Evolutionary conservation across 495 filamentous ascomycete genomes (phyloP).

Genomic region (Talaromyces proteolyticus): DNA sequence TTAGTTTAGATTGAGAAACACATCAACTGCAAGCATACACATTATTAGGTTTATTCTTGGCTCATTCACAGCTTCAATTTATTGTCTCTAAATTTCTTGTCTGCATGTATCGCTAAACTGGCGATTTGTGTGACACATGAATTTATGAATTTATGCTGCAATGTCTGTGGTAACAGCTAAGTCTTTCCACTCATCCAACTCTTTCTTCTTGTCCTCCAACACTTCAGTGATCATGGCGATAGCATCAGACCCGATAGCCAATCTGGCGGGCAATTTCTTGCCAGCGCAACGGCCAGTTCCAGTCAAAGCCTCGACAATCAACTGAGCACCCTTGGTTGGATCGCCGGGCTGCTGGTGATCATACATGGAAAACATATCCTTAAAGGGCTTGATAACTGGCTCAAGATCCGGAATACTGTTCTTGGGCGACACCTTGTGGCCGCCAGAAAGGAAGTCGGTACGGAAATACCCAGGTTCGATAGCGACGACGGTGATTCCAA

Average conservation of each 20-base stretch:
- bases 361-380: slow-evolving; percentile 10
- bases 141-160: not conserved
- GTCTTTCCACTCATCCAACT: slow-evolving; percentile 33
- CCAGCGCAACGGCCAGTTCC: slow-evolving; percentile 29
- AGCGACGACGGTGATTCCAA: slow-evolving; percentile 40
- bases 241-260: slow-evolving; percentile 42
- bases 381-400: slow-evolving; percentile 7
- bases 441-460: slow-evolving; percentile 28
- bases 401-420: slow-evolving; percentile 20
- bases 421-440: slow-evolving; percentile 10
- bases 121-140: too few species aligned
- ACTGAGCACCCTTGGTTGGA: slow-evolving; percentile 37
- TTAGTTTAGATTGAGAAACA: too few species aligned
- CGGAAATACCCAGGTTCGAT: slow-evolving; percentile 45
- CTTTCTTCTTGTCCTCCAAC: slow-evolving; percentile 21
- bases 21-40: too few species aligned
- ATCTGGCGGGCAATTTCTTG: slow-evolving; percentile 29
- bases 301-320: slow-evolving; percentile 42
- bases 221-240: slow-evolving; percentile 25
- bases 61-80: too few species aligned
- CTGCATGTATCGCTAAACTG: too few species aligned
- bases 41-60: too few species aligned
- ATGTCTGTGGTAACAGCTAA: slow-evolving; percentile 9
- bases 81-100: too few species aligned
- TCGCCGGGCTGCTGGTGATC: slow-evolving; percentile 36